Conservation (phyloP, 169 alveolate genomes). For the Plasmodium cynomolgi region DNA sequence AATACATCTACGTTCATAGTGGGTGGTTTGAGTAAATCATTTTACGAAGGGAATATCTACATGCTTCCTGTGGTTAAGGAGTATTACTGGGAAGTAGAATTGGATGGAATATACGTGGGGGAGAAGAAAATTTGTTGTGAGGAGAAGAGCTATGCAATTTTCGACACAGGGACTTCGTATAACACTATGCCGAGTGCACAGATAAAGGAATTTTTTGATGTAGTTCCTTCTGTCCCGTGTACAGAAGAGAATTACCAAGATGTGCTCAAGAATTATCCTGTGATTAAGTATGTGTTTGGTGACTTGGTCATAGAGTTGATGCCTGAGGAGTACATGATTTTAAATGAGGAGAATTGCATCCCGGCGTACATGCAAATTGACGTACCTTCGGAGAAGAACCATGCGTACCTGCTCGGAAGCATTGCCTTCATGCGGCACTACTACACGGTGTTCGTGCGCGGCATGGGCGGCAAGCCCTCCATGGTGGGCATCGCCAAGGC, state of each 20-base stretch:
- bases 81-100: conserved; percentile 91
- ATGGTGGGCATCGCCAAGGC: conserved; percentile 81
- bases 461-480: conserved; percentile 71
- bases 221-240: conserved; percentile 68
- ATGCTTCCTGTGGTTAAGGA: conserved; percentile 91
- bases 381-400: conserved; percentile 91
- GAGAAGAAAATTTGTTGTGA: conserved; percentile 89
- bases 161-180: conserved; percentile 91
- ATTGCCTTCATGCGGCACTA: conserved; percentile 88
- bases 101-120: conserved; percentile 88
- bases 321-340: conserved; percentile 80
- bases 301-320: conserved; percentile 73
- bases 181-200: conserved; percentile 88
- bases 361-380: conserved; percentile 92
- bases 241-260: conserved; percentile 59
- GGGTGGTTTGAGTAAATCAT: conserved; percentile 89
- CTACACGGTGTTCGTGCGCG: conserved; percentile 84
- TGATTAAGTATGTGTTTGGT: conserved; percentile 80
- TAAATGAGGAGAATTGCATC: conserved; percentile 78
- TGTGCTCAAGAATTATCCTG: conserved; percentile 72
- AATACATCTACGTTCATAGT: conserved; percentile 34
- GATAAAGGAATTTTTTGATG: conserved; percentile 68
- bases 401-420: conserved; percentile 90
- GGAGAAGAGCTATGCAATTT: conserved; percentile 84
- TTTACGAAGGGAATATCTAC: conserved; percentile 84